Conservation (phyloP, 2,329 filamentous ascomycete genomes). For the Orbilia ellipsospora region DNA sequence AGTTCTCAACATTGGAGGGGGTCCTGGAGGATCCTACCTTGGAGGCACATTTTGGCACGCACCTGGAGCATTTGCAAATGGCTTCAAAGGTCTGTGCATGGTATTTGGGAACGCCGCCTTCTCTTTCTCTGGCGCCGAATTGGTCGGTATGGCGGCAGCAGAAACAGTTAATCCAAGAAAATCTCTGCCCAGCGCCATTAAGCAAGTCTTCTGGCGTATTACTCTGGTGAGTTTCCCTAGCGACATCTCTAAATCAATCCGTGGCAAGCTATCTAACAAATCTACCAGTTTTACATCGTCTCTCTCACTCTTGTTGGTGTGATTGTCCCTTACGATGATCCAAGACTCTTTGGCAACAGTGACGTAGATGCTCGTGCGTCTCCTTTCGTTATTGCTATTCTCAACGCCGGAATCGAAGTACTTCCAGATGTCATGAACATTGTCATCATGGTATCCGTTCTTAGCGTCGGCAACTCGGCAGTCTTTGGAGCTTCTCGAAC, state of each 20-base stretch:
- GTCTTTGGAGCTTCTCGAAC: conserved; percentile 93
- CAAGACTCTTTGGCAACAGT: conserved; percentile 69
- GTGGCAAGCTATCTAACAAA: not conserved
- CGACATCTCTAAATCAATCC: not conserved
- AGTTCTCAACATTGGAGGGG: conserved; percentile 84
- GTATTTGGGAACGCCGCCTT: conserved; percentile 82
- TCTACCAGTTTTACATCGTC: conserved; percentile 79
- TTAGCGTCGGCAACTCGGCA: conserved; percentile 91
- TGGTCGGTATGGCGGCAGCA: conserved; percentile 80
- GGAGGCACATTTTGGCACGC: conserved; percentile 80
- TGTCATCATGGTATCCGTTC: conserved; percentile 89
- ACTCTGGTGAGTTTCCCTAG: conserved; percentile 65
- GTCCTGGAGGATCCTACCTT: conserved; percentile 78
- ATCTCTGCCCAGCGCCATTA: conserved; percentile 84
- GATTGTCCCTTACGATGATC: conserved; percentile 78
- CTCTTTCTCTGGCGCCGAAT: conserved; percentile 79
- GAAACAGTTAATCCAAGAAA: conserved; percentile 83
- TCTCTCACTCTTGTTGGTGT: conserved; percentile 83
- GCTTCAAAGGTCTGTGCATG: conserved; percentile 83
- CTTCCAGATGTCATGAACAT: conserved; percentile 91
- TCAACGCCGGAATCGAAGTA: conserved; percentile 81
- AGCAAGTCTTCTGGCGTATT: conserved; percentile 96
- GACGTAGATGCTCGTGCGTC: conserved; percentile 78
- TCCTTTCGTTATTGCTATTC: conserved; percentile 92
- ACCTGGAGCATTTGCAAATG: conserved; percentile 86